Conservation (phyloP, 2,329 filamentous ascomycete species). For the Fusarium bulbicola region DNA sequence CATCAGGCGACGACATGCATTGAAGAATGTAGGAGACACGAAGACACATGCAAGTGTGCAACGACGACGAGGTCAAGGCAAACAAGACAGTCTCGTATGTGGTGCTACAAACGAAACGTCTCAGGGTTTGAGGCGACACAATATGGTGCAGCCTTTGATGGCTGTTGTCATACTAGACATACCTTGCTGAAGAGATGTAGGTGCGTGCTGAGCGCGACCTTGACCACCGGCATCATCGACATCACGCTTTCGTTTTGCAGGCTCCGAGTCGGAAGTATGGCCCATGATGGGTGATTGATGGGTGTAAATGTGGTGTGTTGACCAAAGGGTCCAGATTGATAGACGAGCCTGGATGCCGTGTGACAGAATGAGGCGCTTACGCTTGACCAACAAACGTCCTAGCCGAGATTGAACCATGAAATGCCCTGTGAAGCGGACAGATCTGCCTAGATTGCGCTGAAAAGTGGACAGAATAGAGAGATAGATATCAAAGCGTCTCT, state of each 20-base stretch:
- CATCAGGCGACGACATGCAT: conserved; percentile 14
- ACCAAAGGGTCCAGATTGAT: not conserved
- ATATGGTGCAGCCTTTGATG: conserved; percentile 25
- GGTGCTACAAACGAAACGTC: conserved; percentile 32
- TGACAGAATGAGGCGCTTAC: conserved; percentile 2
- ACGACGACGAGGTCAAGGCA: conserved; percentile 1
- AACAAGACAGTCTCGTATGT: conserved; percentile 3
- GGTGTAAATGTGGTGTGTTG: conserved; percentile 11
- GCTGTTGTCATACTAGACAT: conserved; percentile 44
- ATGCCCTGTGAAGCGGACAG: not conserved
- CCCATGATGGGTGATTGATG: conserved; percentile 48
- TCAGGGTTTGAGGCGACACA: conserved; percentile 29
- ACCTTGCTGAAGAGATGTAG: conserved; percentile 54
- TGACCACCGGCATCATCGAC: conserved; percentile 55
- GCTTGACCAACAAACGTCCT: conserved; percentile 3
- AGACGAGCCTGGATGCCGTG: not conserved
- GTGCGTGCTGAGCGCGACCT: conserved; percentile 53
- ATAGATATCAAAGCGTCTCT: conserved; percentile 18
- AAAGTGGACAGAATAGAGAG: not conserved
- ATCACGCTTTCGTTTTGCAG: conserved; percentile 60
- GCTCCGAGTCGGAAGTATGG: conserved; percentile 53
- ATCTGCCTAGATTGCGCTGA: not conserved
- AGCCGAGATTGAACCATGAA: conserved; percentile 19
- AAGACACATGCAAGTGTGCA: conserved; percentile 3
- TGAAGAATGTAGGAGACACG: conserved; percentile 4